Evolutionary conservation across 371 early-diverging fungal species (phyloP).

Genomic region (Rhizopus arrhizus): DNA sequence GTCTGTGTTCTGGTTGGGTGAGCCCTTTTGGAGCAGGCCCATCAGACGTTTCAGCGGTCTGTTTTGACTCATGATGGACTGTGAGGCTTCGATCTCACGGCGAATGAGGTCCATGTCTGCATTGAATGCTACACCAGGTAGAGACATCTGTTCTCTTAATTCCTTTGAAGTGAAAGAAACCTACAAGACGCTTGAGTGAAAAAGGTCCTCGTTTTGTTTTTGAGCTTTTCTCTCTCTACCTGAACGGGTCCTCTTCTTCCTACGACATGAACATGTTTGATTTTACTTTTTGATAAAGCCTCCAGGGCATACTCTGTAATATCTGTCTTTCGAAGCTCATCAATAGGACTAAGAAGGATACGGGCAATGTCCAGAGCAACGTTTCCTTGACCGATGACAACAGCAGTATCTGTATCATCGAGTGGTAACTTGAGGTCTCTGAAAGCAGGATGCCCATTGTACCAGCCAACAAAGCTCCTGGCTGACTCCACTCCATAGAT

Average conservation of each 20-base stretch:
- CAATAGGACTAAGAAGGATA: constrained; percentile 78
- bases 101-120: constrained; percentile 64
- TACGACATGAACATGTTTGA: constrained; percentile 83
- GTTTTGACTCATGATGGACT: constrained; percentile 46
- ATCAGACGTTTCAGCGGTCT: constrained; percentile 79
- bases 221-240: constrained; percentile 38
- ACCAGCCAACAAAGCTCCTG: constrained; percentile 91
- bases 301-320: constrained; percentile 81
- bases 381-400: constrained; percentile 95
- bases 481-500: constrained; percentile 74
- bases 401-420: constrained; percentile 69
- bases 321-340: constrained; percentile 83
- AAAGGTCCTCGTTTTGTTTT: background rate
- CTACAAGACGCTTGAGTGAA: constrained; percentile 48
- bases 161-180: constrained; percentile 93
- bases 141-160: constrained; percentile 87
- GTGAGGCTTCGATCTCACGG: constrained; percentile 38
- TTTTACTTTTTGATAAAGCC: constrained; percentile 64
- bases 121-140: constrained; percentile 63
- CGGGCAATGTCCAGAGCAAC: constrained; percentile 95
- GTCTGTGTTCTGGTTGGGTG: constrained; percentile 25
- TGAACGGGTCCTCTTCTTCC: constrained; percentile 94
- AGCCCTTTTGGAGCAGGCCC: constrained; percentile 73
- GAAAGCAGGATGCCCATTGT: constrained; percentile 86
- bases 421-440: constrained; percentile 63